Evolutionary conservation across 805 yeast species (phyloP).

Genomic region (Kluyveromyces dobzhanskii): DNA sequence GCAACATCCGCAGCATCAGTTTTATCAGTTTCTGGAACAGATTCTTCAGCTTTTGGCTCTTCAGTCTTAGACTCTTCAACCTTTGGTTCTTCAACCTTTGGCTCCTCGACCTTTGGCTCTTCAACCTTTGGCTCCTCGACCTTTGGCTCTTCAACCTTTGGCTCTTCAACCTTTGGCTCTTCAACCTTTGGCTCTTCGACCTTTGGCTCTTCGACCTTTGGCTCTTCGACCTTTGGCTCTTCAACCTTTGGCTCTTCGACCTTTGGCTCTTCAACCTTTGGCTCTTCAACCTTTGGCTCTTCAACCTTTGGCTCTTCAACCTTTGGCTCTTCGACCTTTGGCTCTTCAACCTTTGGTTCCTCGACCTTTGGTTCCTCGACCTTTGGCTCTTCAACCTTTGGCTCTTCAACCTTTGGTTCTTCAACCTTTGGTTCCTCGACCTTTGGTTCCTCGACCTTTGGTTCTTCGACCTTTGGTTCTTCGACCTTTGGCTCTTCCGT

Average conservation of each 20-base stretch:
- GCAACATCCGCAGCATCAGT: constrained; percentile 11
- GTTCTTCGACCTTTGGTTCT: background rate
- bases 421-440: background rate
- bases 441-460: constrained; percentile 1
- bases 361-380: constrained; percentile 11
- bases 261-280: constrained; percentile 8
- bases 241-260: constrained; percentile 7
- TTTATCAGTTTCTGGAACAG: constrained; percentile 10
- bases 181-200: too few relatives aligned
- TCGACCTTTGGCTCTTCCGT: background rate
- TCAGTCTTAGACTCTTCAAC: constrained; percentile 9
- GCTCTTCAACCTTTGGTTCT: background rate
- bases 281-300: constrained; percentile 11
- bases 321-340: constrained; percentile 1
- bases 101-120: constrained; percentile 1
- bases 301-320: constrained; percentile 9
- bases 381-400: constrained; percentile 13
- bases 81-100: constrained; percentile 7
- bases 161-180: too few relatives aligned
- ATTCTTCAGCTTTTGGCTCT: constrained; percentile 11
- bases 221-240: background rate
- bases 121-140: constrained; percentile 5
- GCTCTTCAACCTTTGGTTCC: constrained; percentile 7
- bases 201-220: too few relatives aligned
- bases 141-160: too few relatives aligned